Conservation (phyloP, 1,139 yeast species). For the Pichia cactophila region DNA sequence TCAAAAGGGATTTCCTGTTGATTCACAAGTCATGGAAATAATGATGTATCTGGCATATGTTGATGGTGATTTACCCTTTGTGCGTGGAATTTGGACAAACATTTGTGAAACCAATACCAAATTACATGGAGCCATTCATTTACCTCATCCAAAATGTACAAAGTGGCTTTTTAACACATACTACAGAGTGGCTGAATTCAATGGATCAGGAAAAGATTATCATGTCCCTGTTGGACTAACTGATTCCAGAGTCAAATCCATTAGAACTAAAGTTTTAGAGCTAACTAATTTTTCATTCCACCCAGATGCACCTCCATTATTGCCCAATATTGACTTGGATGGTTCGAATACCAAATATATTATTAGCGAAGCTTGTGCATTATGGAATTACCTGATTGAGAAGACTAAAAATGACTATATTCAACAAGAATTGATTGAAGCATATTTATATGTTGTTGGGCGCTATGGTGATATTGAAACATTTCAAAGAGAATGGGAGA, state of each 20-base stretch:
- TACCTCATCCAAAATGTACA: slow-evolving; percentile 39
- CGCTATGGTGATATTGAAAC: slow-evolving; percentile 38
- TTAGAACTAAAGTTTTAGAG: slow-evolving; percentile 24
- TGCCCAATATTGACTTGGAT: slow-evolving; percentile 43
- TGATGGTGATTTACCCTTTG: slow-evolving; percentile 71
- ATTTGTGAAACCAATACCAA: slow-evolving; percentile 22
- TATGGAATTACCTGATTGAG: slow-evolving; percentile 52
- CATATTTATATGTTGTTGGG: slow-evolving; percentile 50
- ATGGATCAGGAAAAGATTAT: not conserved
- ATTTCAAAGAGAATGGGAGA: slow-evolving; percentile 44
- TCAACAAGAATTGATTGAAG: slow-evolving; percentile 36
- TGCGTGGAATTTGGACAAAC: slow-evolving; percentile 57
- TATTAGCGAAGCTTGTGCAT: slow-evolving; percentile 69
- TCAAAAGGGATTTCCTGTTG: slow-evolving; percentile 42
- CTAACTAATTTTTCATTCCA: slow-evolving; percentile 24
- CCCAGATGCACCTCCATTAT: slow-evolving; percentile 47
- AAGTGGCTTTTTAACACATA: slow-evolving; percentile 53
- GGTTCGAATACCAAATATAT: slow-evolving; percentile 36
- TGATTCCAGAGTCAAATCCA: slow-evolving; percentile 25
- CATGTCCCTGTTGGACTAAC: slow-evolving; percentile 29
- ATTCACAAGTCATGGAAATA: slow-evolving; percentile 49
- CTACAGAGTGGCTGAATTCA: slow-evolving; percentile 29
- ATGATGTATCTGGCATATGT: slow-evolving; percentile 68
- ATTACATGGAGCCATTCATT: slow-evolving; percentile 16
- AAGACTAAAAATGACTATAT: slow-evolving; percentile 30